Base-by-base conservation (phyloP, 140 eudicot genomes). In the Flaveria floridana region DNA sequence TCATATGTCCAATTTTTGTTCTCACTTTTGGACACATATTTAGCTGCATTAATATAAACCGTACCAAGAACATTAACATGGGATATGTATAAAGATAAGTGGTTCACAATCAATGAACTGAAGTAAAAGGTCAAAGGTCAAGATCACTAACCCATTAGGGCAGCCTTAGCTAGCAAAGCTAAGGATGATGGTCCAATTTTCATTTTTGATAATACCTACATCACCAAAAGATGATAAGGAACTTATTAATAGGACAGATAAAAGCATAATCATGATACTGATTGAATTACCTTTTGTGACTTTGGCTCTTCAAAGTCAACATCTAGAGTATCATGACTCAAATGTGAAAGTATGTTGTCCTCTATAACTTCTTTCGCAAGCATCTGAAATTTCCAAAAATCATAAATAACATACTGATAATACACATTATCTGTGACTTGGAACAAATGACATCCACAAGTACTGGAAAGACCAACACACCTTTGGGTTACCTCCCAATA, bases 401-500 rank as follows among this genome's bases (percentile, higher is more conserved):
- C 50, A 69, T 58, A 58, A 58, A 58, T 20, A 20, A 1, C 72
- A 57, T 28, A n/a, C 5, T 28, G 6, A 19, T 50, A 19, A 21
- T 26, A 34, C 62, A 44, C 62, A 58, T 10, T 52, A 4, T 76
- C 21, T 66, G 68, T 39, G 47, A 8, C 16, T 21, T 62, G 16
- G 15, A 66, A 11, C 47, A 71, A 15, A 23, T 65, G 25, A 0
- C 68, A 72, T 72, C 18, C 18, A 19, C 25, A 68, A 58, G 67
- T 37, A 73, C 15, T 19, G 53, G 47, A 34, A 26, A 76, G 68
- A 59, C 18, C 47, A 28, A 83, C 79, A 44, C 78, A 85, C 99
- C 93, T 88, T 91, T 23, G 99, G 99, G 78, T 95, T 95, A 81
- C 99, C 99, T 77, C 99, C 99, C 20, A 95, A 81, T 46, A 95